These are phyloP conservation scores for Termitomyces sp. DNA, from an alignment of 768 basidiomycete species.

Conservation along the genomic window DNA sequence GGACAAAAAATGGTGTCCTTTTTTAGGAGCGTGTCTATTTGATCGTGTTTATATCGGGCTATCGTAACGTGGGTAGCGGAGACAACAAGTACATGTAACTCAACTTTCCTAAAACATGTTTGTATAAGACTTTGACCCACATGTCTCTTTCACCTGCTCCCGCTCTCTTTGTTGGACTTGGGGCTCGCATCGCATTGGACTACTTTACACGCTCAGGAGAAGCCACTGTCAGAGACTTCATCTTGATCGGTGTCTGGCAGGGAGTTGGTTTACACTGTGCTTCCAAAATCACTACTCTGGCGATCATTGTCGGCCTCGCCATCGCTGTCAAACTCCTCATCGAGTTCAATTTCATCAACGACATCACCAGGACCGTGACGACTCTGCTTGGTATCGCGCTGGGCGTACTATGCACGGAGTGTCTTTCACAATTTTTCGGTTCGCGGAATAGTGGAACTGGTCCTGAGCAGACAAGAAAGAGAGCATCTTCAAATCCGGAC, in stretches of 20 bases:
- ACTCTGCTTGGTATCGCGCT: constrained; percentile 63
- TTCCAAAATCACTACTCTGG: constrained; percentile 47
- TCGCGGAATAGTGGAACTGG: constrained; percentile 28
- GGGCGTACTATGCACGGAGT: constrained; percentile 66
- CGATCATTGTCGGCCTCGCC: constrained; percentile 48
- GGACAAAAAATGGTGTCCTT: neutral
- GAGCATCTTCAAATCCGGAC: constrained; percentile 13
- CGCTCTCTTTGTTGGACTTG: constrained; percentile 69
- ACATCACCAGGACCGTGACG: constrained; percentile 48
- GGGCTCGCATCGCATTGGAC: constrained; percentile 66
- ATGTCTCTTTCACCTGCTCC: constrained; percentile 48
- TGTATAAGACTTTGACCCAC: neutral
- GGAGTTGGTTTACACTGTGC: constrained; percentile 70
- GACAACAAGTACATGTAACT: neutral
- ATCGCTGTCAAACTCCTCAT: constrained; percentile 57
- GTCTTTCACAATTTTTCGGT: constrained; percentile 62
- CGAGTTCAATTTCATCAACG: constrained; percentile 53
- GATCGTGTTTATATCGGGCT: neutral
- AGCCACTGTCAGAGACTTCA: constrained; percentile 47
- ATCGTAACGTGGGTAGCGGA: neutral
- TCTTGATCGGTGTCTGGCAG: constrained; percentile 71
- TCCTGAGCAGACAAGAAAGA: constrained; percentile 27
- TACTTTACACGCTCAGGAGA: constrained; percentile 41
- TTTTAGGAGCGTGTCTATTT: neutral
- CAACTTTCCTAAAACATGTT: neutral